Conservation (phyloP, 2,329 filamentous ascomycete genomes). For the Fusarium sp. region DNA sequence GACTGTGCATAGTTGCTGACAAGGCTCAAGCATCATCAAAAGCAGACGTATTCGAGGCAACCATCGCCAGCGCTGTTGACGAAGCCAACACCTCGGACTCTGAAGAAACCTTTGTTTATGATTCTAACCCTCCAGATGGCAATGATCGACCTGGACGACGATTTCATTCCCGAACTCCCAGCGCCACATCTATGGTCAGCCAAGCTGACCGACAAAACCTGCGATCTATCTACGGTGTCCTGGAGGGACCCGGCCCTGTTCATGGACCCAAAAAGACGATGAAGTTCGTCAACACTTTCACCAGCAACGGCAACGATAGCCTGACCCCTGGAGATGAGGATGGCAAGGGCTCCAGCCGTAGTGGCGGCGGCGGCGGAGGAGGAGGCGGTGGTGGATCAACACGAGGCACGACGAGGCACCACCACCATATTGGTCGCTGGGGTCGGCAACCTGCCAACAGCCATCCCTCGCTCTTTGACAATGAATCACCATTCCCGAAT, state of each 20-base stretch:
- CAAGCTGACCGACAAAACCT: constrained; percentile 74
- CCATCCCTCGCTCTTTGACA: constrained; percentile 81
- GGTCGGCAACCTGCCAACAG: constrained; percentile 78
- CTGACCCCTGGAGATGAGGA: constrained; percentile 75
- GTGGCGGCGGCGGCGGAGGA: constrained; percentile 56
- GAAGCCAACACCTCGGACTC: constrained; percentile 97
- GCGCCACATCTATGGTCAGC: constrained; percentile 87
- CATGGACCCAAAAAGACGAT: constrained; percentile 83
- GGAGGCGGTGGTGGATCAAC: constrained; percentile 68
- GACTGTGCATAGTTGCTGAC: constrained; percentile 27
- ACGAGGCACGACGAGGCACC: constrained; percentile 79
- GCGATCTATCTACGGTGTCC: constrained; percentile 77
- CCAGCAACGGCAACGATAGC: constrained; percentile 69
- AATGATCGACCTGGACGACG: constrained; percentile 75
- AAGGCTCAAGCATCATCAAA: constrained; percentile 69
- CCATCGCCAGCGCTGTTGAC: constrained; percentile 95
- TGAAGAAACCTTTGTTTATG: constrained; percentile 98
- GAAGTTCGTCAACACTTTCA: constrained; percentile 93
- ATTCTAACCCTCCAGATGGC: constrained; percentile 89
- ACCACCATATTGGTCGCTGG: constrained; percentile 82
- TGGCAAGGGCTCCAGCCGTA: constrained; percentile 71
- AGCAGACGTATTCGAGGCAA: constrained; percentile 97
- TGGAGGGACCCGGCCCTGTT: constrained; percentile 70
- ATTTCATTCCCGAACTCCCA: constrained; percentile 95
- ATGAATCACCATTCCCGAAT: constrained; percentile 83